phyloP scores from a whole-genome alignment of 805 yeast species.

The Cyberlindnera mycetangii region DNA sequence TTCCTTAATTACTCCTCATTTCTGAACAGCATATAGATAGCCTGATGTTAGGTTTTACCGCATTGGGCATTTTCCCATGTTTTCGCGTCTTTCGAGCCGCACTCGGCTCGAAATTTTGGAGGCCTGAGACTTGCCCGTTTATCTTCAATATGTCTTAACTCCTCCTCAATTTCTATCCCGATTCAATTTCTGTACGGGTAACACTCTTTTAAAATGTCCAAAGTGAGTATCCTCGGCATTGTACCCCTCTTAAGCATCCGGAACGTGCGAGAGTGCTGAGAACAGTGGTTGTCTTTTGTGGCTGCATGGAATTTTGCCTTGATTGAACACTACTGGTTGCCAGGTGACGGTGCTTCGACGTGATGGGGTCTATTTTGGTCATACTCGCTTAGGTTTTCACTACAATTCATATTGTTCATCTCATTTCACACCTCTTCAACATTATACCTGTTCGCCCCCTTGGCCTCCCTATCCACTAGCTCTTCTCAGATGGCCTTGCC shows the following conservation, averaged over 20 bases:
- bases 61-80: not conserved
- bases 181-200: not conserved
- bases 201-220: conserved; percentile 2
- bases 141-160: not conserved
- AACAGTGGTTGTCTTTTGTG: not conserved
- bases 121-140: not conserved
- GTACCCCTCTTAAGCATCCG: not conserved
- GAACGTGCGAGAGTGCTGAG: not conserved
- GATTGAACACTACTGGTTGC: not conserved
- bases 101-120: not conserved
- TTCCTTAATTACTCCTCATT: not conserved
- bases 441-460: too few relatives aligned
- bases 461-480: too few relatives aligned
- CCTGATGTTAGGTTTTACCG: not conserved
- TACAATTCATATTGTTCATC: too few relatives aligned
- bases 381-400: too few relatives aligned
- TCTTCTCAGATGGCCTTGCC: not conserved
- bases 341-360: not conserved
- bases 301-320: not conserved
- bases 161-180: not conserved
- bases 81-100: not conserved
- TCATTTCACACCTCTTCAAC: too few relatives aligned
- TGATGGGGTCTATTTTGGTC: too few relatives aligned
- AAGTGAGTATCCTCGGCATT: conserved; percentile 1
- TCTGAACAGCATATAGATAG: not conserved